Conservation (phyloP, 2,329 filamentous ascomycete species). For the Xenosphaeropsis pyriputrescens region DNA sequence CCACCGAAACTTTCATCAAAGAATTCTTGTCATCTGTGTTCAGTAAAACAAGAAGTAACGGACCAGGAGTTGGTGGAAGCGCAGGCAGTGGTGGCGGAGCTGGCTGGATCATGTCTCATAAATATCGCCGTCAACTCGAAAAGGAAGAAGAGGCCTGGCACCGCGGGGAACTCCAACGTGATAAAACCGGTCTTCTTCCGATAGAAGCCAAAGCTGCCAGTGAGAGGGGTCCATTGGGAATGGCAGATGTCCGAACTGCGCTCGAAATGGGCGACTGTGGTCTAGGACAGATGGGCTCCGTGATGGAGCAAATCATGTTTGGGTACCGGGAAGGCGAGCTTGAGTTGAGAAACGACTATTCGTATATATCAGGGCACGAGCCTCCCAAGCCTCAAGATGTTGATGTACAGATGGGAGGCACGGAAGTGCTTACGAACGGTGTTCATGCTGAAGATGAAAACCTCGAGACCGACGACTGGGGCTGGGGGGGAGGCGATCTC, state of each 20-base stretch:
- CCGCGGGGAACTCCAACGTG: constrained; percentile 59
- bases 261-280: constrained; percentile 63
- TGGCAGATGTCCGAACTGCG: constrained; percentile 65
- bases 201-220: constrained; percentile 65
- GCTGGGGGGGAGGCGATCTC: constrained; percentile 45
- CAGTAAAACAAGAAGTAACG: constrained; percentile 48
- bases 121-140: constrained; percentile 60
- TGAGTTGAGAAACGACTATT: constrained; percentile 24
- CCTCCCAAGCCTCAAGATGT: constrained; percentile 20
- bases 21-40: constrained; percentile 49
- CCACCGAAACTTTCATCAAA: constrained; percentile 53
- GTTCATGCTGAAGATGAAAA: constrained; percentile 35
- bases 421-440: constrained; percentile 22
- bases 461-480: constrained; percentile 44
- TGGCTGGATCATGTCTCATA: constrained; percentile 63
- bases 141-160: constrained; percentile 60
- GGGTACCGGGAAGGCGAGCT: constrained; percentile 65
- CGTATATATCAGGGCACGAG: constrained; percentile 7
- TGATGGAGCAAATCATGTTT: constrained; percentile 55
- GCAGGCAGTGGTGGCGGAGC: constrained; percentile 50
- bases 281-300: constrained; percentile 62
- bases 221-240: constrained; percentile 55
- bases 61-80: constrained; percentile 43
- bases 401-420: constrained; percentile 18
- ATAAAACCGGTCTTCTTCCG: constrained; percentile 65